Percentiles rank a stretch among this genome's conserved stretches.
Evolutionary conservation across 805 yeast species (phyloP).

Genomic region (Candida coquimbonensis): DNA sequence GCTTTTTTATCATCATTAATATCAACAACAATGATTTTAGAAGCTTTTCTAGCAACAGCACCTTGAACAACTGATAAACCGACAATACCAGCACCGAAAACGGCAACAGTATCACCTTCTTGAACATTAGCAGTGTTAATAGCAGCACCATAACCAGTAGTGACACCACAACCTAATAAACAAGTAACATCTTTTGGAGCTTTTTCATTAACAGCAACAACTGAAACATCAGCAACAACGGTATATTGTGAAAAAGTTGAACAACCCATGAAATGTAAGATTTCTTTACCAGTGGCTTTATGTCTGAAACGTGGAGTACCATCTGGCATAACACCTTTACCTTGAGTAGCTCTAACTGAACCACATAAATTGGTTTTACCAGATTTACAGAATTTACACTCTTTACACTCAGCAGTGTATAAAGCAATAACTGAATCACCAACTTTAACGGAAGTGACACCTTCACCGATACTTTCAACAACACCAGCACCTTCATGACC

Average conservation of each 20-base stretch:
- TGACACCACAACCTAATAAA: slow-evolving; percentile 95
- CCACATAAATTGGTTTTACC: slow-evolving; percentile 97
- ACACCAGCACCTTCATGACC: slow-evolving; percentile 99
- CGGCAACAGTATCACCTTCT: slow-evolving; percentile 89
- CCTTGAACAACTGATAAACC: slow-evolving; percentile 97
- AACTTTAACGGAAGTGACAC: slow-evolving; percentile 78
- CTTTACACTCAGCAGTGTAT: slow-evolving; percentile 94
- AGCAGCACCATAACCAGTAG: slow-evolving; percentile 98
- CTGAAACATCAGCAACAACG: slow-evolving; percentile 95
- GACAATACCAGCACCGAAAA: slow-evolving; percentile 97
- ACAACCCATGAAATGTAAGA: slow-evolving; percentile 96
- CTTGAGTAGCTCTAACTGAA: slow-evolving; percentile 94
- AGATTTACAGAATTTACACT: slow-evolving; percentile 90
- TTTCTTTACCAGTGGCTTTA: slow-evolving; percentile 63
- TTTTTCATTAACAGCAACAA: slow-evolving; percentile 80
- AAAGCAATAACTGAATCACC: slow-evolving; percentile 94
- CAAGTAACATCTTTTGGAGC: slow-evolving; percentile 87
- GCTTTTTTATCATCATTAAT: slow-evolving; percentile 75
- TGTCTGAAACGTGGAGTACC: slow-evolving; percentile 88
- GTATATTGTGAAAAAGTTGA: slow-evolving; percentile 96
- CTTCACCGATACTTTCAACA: slow-evolving; percentile 93
- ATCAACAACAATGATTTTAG: slow-evolving; percentile 78
- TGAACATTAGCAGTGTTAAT: slow-evolving; percentile 86
- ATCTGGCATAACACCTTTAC: slow-evolving; percentile 98
- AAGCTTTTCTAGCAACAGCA: slow-evolving; percentile 77